phyloP scores from a whole-genome alignment of 805 yeast genomes.

The Phaffomyces opuntiae region DNA sequence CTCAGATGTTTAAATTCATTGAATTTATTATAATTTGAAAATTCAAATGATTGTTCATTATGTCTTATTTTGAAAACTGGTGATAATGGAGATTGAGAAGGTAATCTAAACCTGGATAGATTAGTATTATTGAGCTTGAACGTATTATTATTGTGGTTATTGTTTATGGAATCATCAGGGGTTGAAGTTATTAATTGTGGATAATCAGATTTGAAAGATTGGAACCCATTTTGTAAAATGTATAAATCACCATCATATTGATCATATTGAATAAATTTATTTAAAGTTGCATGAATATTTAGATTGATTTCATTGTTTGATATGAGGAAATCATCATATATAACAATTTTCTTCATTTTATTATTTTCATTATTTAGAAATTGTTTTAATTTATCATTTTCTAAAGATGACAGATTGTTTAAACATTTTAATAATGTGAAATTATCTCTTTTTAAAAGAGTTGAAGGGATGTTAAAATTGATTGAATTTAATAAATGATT shows the following conservation, averaged over 20 bases:
- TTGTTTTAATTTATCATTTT: slow-evolving; percentile 34
- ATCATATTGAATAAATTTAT: slow-evolving; percentile 37
- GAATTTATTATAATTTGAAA: slow-evolving; percentile 14
- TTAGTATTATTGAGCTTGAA: slow-evolving; percentile 13
- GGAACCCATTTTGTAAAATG: slow-evolving; percentile 37
- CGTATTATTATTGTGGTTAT: neutral
- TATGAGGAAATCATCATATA: slow-evolving; percentile 19
- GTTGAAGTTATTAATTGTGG: slow-evolving; percentile 10
- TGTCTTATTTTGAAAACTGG: slow-evolving; percentile 42
- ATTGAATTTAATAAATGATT: slow-evolving; percentile 54
- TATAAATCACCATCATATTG: slow-evolving; percentile 35
- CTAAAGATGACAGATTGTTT: slow-evolving; percentile 50
- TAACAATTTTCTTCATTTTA: slow-evolving; percentile 10
- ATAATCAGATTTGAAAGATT: slow-evolving; percentile 26
- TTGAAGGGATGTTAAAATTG: slow-evolving; percentile 85
- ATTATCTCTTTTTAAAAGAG: slow-evolving; percentile 67
- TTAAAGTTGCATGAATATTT: slow-evolving; percentile 38
- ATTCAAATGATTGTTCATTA: slow-evolving; percentile 42
- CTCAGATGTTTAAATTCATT: slow-evolving; percentile 17
- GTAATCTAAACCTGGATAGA: slow-evolving; percentile 46
- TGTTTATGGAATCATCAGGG: neutral
- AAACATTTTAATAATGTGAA: slow-evolving; percentile 60
- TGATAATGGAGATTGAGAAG: slow-evolving; percentile 29
- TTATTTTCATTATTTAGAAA: slow-evolving; percentile 23
- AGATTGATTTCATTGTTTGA: slow-evolving; percentile 25